These are phyloP conservation scores for Trichoderma asperellum DNA, from an alignment of 2,329 filamentous ascomycete species.

Conservation along the genomic window DNA sequence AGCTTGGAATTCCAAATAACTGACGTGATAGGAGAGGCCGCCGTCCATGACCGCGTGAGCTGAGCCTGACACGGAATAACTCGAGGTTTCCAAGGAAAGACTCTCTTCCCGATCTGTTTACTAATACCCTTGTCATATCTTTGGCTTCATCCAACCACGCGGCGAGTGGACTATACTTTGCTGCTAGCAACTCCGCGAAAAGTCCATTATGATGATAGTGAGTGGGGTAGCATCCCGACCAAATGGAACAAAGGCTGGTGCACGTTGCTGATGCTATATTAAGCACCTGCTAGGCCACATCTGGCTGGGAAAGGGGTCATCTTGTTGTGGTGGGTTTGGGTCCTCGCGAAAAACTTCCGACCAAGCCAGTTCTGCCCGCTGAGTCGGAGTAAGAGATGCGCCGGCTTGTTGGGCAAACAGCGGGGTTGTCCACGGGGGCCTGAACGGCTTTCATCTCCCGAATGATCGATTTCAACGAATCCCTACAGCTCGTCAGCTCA, in stretches of 20 bases:
- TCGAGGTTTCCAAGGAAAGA: slow-evolving; percentile 12
- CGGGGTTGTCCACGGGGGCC: not conserved
- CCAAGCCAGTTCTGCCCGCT: slow-evolving; percentile 1
- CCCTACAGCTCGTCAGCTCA: not conserved
- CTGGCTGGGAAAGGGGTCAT: not conserved
- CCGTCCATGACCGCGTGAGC: not conserved
- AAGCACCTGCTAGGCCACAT: slow-evolving; percentile 19
- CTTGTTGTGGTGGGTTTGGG: not conserved
- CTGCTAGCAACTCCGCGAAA: slow-evolving; percentile 6
- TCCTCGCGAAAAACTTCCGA: slow-evolving; percentile 13
- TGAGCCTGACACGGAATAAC: slow-evolving; percentile 1
- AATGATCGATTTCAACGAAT: not conserved
- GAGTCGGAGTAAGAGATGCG: slow-evolving; percentile 22
- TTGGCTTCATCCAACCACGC: slow-evolving; percentile 2
- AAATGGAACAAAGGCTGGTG: slow-evolving; percentile 2
- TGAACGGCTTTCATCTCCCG: not conserved
- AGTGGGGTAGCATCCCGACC: slow-evolving; percentile 11
- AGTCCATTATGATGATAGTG: not conserved
- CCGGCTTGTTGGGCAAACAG: slow-evolving; percentile 13
- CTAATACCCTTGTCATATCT: not conserved
- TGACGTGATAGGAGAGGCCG: slow-evolving; percentile 1
- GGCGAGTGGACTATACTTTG: not conserved
- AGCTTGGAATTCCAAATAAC: slow-evolving; percentile 10
- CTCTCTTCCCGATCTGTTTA: slow-evolving; percentile 14
- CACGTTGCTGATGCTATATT: slow-evolving; percentile 22